Conservation (phyloP, 2,329 filamentous ascomycete genomes). For the Sphaerostilbella broomeana region DNA sequence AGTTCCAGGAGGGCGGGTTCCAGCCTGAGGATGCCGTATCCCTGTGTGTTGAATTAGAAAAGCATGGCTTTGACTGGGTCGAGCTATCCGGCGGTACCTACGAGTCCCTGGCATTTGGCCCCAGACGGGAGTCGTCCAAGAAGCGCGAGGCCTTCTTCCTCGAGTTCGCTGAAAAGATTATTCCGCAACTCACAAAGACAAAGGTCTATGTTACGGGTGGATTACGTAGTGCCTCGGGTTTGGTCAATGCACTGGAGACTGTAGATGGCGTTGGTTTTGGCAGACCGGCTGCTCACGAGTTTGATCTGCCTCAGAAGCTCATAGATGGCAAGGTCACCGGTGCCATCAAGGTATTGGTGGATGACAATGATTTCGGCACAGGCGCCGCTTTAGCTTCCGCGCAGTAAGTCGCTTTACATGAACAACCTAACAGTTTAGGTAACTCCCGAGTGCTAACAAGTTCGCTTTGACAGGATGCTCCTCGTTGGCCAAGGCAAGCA, state of each 20-base stretch:
- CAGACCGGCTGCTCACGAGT: conserved; percentile 24
- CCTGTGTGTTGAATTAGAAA: conserved; percentile 41
- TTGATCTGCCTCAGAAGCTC: conserved; percentile 22
- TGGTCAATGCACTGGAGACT: conserved; percentile 50
- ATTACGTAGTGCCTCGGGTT: conserved; percentile 46
- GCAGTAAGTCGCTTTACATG: conserved; percentile 21
- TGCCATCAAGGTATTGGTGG: conserved; percentile 40
- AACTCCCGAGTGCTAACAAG: background rate
- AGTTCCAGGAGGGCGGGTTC: conserved; percentile 49
- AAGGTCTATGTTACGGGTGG: conserved; percentile 55
- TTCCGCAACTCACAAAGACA: conserved; percentile 39
- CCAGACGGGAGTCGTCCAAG: conserved; percentile 47
- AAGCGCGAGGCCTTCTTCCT: conserved; percentile 55
- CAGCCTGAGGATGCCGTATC: conserved; percentile 44
- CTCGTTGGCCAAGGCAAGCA: conserved; percentile 33
- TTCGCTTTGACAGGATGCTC: conserved; percentile 19
- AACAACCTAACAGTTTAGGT: background rate
- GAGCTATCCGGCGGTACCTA: conserved; percentile 57
- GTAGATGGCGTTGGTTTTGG: conserved; percentile 56
- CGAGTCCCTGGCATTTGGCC: conserved; percentile 44
- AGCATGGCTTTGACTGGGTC: conserved; percentile 48
- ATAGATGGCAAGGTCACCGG: conserved; percentile 29
- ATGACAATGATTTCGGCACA: conserved; percentile 44
- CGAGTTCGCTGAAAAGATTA: conserved; percentile 51
- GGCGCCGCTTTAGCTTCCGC: conserved; percentile 25